Evolutionary conservation across 2,329 filamentous ascomycete species (phyloP), one percentile per base, ranked within the genome.

Genomic region (Cladorrhinum sp.): DNA sequence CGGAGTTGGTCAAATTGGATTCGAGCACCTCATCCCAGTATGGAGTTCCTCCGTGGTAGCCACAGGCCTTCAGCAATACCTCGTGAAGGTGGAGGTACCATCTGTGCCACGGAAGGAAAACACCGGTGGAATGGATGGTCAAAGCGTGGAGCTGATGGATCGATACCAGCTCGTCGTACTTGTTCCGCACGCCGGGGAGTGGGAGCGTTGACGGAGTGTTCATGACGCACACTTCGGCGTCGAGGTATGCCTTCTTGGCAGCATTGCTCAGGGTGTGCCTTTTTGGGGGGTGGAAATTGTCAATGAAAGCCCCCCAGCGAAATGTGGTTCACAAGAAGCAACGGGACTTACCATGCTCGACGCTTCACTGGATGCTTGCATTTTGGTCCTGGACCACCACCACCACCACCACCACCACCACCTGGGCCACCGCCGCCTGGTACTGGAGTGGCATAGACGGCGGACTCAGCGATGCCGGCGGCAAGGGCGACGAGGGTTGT

Each of bases 21-120:
- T 68, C 66, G 26, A 54, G 58, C 21, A 64, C 62, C 65, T 64
- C 66, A 24, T 67, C 65, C 67, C 67, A 69, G 63, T 69, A 69
- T 12, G 66, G 65, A 3, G 65, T 60, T 48, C 59, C 52, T 16
- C 60, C 64, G 12, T 53, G 62, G 59, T 66, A 69, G 48, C 67
- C 67, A 56, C 67, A 69, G 12, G 60, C 57, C n/a, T 62, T 54
- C 14, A 69, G 65, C 55, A 53, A 48, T 28, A 55, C 18, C 58
- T 69, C 66, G 48, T 64, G 68, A 36, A 50, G 24, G 46, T 65
- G 58, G 30, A 68, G 54, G 56, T 60, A 68, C 33, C 61, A 63
- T 1, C 66, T 62, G 49, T 68, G 67, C 66, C 65, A 69, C 39
- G 63, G 62, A 54, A 68, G 60, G 57, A 69, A 68, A 46, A 64